phyloP scores from a whole-genome alignment of 257 asterid genomes.

The Lycium barbarum region DNA sequence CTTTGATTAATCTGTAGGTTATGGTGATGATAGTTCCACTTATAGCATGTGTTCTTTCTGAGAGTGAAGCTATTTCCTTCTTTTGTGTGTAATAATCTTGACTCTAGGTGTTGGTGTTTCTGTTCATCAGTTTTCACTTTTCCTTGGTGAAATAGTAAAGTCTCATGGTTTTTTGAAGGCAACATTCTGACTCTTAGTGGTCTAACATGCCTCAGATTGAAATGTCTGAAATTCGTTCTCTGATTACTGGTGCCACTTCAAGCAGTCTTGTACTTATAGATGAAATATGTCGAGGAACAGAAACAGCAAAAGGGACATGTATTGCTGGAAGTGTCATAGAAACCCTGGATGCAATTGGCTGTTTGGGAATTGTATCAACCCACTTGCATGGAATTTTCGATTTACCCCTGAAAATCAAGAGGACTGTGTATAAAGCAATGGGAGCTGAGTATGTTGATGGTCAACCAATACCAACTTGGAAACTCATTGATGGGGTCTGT shows the following conservation, averaged over 20 bases:
- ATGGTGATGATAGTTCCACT: neutral
- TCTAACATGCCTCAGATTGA: conserved; percentile 66
- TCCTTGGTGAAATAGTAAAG: neutral
- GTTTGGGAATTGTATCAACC: conserved; percentile 90
- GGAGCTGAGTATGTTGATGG: conserved; percentile 65
- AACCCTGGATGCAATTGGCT: conserved; percentile 68
- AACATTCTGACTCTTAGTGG: neutral
- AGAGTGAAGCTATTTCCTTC: neutral
- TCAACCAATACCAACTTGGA: conserved; percentile 85
- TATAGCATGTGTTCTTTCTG: neutral
- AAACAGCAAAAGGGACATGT: conserved; percentile 97
- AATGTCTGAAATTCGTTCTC: conserved; percentile 95
- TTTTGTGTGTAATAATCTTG: conserved; percentile 21
- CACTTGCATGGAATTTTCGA: conserved; percentile 96
- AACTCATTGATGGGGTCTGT: conserved; percentile 82
- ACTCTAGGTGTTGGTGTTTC: conserved; percentile 20
- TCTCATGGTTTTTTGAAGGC: neutral
- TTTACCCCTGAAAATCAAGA: conserved; percentile 63
- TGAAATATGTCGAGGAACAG: conserved; percentile 98
- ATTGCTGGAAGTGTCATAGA: conserved; percentile 97
- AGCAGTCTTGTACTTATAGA: conserved; percentile 92
- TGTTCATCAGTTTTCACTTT: conserved; percentile 7
- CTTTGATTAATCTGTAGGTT: neutral
- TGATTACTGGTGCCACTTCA: conserved; percentile 73
- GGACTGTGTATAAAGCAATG: conserved; percentile 78